Evolutionary conservation across 2,329 filamentous ascomycete genomes (phyloP), one percentile per base, ranked within the genome.

Genomic region (Botrytis byssoidea): DNA sequence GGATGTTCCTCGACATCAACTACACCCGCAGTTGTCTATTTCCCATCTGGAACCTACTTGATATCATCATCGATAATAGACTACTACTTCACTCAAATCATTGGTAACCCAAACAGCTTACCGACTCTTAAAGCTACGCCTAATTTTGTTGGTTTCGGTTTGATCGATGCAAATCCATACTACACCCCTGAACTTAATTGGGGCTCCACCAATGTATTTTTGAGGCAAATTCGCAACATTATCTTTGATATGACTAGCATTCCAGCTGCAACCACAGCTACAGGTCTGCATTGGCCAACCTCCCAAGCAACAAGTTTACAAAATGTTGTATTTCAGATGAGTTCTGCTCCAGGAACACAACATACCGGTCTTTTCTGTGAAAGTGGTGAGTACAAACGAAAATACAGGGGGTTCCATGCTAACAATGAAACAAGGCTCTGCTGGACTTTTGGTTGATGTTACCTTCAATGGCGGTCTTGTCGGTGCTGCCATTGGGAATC

Each of bases 141-240:
- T 48, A 85, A 85, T 79, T 98, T 98, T 80, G 77, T 85, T 4
- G 95, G 90, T 88, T 92, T 89, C 83, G 90, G 89, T 79, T 93
- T 84, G 90, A 92, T 98, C 76, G 94, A 98, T 81, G 87, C 93
- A 4, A 90, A 98, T 80, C 94, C 93, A 0, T 98, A 98, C 59
- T 84, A 85, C 1, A 90, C 91, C 46, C 85, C 86, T 84, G 35
- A 7, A 4, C 92, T 93, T 84, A 92, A 89, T 88, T 93, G 90
- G 83, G 90, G 89, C 78, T 93, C 94, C 83, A 91, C 93, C 81
- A 90, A 88, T 76, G 88, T 91, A 14, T 93, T 93, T 81, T 90
- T 86, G 78, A 85, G 90, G 64, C 88, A 90, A 76, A 86, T 92
- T 73, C 85, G 89, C 16, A 93, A 93, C 78, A 85, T 93, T 68